A percentile compares a stretch with the other conserved stretches of the same genome.
phyloP scores from a whole-genome alignment of 1,284 basidiomycete genomes.

The Ceratobasidium theobromae region DNA sequence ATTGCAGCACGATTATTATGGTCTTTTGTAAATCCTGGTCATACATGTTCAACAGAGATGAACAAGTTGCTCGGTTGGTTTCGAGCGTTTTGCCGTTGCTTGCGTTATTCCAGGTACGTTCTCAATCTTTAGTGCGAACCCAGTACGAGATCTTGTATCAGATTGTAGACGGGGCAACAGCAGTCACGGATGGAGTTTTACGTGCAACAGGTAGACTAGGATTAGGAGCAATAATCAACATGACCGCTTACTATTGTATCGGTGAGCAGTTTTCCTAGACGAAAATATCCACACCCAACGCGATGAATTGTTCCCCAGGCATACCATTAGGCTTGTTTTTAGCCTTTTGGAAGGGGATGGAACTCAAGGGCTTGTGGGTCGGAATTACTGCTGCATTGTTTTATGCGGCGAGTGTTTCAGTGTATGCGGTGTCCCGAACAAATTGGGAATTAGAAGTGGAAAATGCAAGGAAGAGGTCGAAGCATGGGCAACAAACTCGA shows the following conservation, averaged over 20 bases:
- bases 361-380: conserved; percentile 18
- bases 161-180: conserved; percentile 33
- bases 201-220: conserved; percentile 29
- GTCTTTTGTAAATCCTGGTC: conserved; percentile 75
- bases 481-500: not conserved
- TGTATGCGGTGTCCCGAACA: conserved; percentile 4
- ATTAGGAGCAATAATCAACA: conserved; percentile 34
- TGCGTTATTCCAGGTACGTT: conserved; percentile 73
- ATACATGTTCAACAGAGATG: conserved; percentile 83
- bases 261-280: no score
- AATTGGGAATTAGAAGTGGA: conserved; percentile 15
- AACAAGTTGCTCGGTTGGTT: conserved; percentile 67
- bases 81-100: conserved; percentile 70
- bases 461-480: not conserved
- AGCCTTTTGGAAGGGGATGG: conserved; percentile 20
- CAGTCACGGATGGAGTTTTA: conserved; percentile 32
- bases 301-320: no score
- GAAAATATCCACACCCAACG: no score
- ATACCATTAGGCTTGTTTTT: conserved; percentile 19
- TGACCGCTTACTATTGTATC: conserved; percentile 34
- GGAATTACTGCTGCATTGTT: conserved; percentile 19
- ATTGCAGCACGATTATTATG: conserved; percentile 63
- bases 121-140: not conserved
- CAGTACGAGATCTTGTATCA: not conserved
- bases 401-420: conserved; percentile 17